Evolutionary conservation across 2,329 filamentous ascomycete genomes (phyloP), one percentile per base, ranked within the genome.

Genomic region (Stachybotrys chartarum): DNA sequence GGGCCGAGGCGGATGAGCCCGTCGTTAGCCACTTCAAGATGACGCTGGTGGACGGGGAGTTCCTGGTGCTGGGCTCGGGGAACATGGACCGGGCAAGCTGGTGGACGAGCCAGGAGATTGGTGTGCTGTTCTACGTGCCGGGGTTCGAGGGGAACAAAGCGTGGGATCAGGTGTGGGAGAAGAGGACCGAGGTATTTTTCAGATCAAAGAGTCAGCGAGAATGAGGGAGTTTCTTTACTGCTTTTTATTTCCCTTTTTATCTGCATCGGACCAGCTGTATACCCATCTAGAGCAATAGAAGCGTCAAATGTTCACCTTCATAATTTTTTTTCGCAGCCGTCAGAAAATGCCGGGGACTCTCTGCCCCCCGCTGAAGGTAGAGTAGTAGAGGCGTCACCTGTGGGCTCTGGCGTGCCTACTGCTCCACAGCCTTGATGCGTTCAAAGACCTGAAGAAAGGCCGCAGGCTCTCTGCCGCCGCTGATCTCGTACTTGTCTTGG

Each of bases 61-160:
- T 84, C 18, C 75, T 86, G 1, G 77, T 94, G 1, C 72, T 94
- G 3, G 90, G 90, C 0, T 92, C 88, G 17, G 90, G 89, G 1
- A 95, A 95, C 66, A 83, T 92, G 78, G 90, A 95, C 70, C 81
- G 90, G 1, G 89, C 90, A 7, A 92, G 88, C 66, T 94, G 88
- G 88, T 92, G 83, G 70, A 94, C 90, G 6, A 92, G 88, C 68
- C 90, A 94, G 70, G 90, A 95, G 71, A 73, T 94, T 24, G 90
- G 90, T 1, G 75, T 94, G 32, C 64, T 84, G 46, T 79, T 84
- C 54, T 71, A 78, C 49, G 71, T 72, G n/a, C 72, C 73, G 3
- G 68, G 63, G 1, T 70, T 74, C 45, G 58, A 68, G 42, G 69
- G 67, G 5, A 63, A 67, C 42, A 61, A 63, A n/a, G 58, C 75